Evolutionary conservation across 768 basidiomycete genomes (phyloP).

Genomic region (Russula virescens): DNA sequence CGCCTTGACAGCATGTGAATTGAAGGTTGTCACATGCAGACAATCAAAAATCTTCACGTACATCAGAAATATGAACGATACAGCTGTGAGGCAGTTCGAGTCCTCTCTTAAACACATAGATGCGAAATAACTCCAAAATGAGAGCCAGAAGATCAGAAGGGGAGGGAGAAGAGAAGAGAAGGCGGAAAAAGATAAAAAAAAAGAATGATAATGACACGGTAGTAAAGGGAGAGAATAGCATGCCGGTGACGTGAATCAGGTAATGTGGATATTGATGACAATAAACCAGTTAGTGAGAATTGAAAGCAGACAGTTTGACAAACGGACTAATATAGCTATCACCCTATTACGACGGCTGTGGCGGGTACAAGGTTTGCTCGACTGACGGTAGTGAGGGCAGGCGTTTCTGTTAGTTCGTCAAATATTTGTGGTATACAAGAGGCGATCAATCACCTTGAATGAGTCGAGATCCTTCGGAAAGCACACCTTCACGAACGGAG

Average conservation of each 20-base stretch:
- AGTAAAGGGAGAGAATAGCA: neutral
- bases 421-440: conserved; percentile 15
- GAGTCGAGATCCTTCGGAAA: neutral
- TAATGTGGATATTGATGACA: too few species aligned
- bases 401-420: conserved; percentile 18
- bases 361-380: conserved; percentile 10
- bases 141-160: too few species aligned
- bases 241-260: conserved; percentile 1
- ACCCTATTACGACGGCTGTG: conserved; percentile 18
- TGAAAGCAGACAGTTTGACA: neutral
- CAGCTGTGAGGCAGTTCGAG: too few species aligned
- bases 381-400: conserved; percentile 8
- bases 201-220: neutral
- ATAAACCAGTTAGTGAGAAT: too few species aligned
- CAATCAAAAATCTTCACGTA: too few species aligned
- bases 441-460: neutral
- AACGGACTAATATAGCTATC: neutral
- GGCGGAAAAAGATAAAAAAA: too few species aligned
- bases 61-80: too few species aligned
- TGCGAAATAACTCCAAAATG: too few species aligned
- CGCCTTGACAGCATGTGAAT: too few species aligned
- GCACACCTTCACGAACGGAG: conserved; percentile 59
- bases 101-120: too few species aligned
- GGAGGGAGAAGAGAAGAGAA: too few species aligned
- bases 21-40: too few species aligned